Evolutionary conservation across 2,329 filamentous ascomycete genomes (phyloP), one percentile per base, ranked within the genome.

Genomic region (Pseudogymnoascus pannorum): DNA sequence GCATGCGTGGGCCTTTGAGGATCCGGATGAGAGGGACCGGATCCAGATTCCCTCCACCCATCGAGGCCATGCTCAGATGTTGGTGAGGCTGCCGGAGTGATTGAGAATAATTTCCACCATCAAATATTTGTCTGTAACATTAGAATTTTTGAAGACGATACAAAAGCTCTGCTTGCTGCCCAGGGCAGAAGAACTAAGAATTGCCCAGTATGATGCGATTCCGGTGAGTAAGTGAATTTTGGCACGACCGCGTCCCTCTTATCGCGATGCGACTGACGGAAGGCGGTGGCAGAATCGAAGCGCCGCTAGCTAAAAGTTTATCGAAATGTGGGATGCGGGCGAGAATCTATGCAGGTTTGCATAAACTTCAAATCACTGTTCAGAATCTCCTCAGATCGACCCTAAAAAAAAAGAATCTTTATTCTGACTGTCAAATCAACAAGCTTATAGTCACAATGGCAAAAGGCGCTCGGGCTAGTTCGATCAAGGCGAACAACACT

Each of bases 401-500:
- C 26, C 26, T n/a, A 22, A 31, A 54, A 54, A 26, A 54, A 54
- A 54, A 31, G 18, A 5, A 54, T n/a, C 48, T 12, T 11, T 31
- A 29, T 54, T 31, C 16, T 38, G 16, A 11, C 24, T 38, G 29
- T 38, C 18, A 36, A 58, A 58, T 31, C 57, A 22, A 16, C 18
- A 16, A 24, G 35, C 38, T 29, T 65, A 68, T 61, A 48, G 12
- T 59, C 72, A 81, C 61, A 68, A 97, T 97, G 93, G 93, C 92
- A 22, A 97, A 96, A 75, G 89, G 90, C 72, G 80, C 89, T 64
- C 83, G 93, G 73, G 84, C 92, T 66, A 95, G 88, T 73, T 80
- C 83, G 67, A 85, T 81, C 70, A 97, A 97, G 79, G 81, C 82
- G 70, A 97, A 97, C 79, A 91, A 92, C 77, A 81, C 84, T 68